Conservation (phyloP, 2,329 filamentous ascomycete species). For the Alternaria arborescens region DNA sequence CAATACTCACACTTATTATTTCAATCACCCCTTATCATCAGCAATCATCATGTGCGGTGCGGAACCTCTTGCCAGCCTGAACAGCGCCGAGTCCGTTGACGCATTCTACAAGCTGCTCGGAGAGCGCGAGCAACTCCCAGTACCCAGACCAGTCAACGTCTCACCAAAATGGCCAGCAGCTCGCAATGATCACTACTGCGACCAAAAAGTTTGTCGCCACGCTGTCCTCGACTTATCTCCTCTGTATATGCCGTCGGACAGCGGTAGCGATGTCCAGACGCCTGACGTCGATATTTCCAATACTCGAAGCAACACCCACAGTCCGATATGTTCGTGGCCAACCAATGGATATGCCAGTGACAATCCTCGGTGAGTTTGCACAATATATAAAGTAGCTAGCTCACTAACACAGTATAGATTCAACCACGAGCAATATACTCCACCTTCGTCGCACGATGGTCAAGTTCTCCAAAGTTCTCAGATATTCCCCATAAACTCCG, state of each 20-base stretch:
- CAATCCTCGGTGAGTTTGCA: background rate
- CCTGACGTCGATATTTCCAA: background rate
- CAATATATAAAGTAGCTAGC: background rate
- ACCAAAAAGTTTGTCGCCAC: background rate
- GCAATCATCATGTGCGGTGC: background rate
- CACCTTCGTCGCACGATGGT: background rate
- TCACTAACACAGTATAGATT: background rate
- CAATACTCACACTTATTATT: background rate
- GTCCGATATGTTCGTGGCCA: background rate
- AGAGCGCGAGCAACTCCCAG: background rate
- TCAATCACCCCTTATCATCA: background rate
- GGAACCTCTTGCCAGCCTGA: background rate
- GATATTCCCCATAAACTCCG: no score
- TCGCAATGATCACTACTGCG: constrained; percentile 4
- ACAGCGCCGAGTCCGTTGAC: background rate
- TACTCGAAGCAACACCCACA: background rate
- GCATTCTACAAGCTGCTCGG: background rate
- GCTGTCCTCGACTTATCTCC: background rate
- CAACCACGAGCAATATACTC: background rate
- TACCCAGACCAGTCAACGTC: no score
- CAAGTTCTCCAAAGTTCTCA: background rate
- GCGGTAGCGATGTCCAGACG: background rate
- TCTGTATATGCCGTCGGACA: background rate
- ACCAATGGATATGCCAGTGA: background rate
- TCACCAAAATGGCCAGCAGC: constrained; percentile 2